Conservation (phyloP, 1,284 basidiomycete species). For the Athelia sp. region DNA sequence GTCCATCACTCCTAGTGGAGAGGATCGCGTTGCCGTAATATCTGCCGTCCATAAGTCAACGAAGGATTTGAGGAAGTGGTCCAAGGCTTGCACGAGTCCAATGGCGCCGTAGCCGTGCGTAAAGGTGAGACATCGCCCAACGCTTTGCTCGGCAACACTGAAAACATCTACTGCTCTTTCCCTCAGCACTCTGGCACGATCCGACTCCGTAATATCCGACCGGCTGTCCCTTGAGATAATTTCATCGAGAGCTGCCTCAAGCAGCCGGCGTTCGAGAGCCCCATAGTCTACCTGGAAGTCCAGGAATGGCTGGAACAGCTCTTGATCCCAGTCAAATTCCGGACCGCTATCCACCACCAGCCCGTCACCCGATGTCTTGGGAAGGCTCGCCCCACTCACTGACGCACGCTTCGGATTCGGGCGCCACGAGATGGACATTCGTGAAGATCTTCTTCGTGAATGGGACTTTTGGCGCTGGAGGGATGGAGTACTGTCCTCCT, state of each 20-base stretch:
- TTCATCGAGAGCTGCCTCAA: constrained; percentile 53
- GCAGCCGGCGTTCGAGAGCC: constrained; percentile 63
- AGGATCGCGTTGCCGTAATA: constrained; percentile 35
- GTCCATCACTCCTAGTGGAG: constrained; percentile 26
- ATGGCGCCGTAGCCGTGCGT: constrained; percentile 84
- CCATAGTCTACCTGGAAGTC: constrained; percentile 85
- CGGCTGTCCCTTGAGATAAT: constrained; percentile 35
- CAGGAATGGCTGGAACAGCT: constrained; percentile 88
- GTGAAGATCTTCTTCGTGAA: constrained; percentile 51
- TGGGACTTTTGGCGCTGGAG: constrained; percentile 11
- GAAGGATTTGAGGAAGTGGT: constrained; percentile 65
- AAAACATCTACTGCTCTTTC: constrained; percentile 74
- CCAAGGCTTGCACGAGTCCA: constrained; percentile 70
- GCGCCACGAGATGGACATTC: constrained; percentile 72
- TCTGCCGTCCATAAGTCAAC: constrained; percentile 58
- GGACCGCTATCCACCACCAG: constrained; percentile 23
- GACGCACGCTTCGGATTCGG: constrained; percentile 35
- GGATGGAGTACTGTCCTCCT: constrained; percentile 15
- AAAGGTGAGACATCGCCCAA: constrained; percentile 69
- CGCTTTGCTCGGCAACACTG: constrained; percentile 72
- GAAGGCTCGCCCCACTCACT: constrained; percentile 19
- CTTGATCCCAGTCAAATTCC: constrained; percentile 77
- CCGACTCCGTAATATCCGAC: constrained; percentile 33
- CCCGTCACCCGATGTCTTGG: constrained; percentile 13
- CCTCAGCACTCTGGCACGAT: constrained; percentile 62